Evolutionary conservation across 139 green algal species (phyloP).

Genomic region (Micromonas pusilla): DNA sequence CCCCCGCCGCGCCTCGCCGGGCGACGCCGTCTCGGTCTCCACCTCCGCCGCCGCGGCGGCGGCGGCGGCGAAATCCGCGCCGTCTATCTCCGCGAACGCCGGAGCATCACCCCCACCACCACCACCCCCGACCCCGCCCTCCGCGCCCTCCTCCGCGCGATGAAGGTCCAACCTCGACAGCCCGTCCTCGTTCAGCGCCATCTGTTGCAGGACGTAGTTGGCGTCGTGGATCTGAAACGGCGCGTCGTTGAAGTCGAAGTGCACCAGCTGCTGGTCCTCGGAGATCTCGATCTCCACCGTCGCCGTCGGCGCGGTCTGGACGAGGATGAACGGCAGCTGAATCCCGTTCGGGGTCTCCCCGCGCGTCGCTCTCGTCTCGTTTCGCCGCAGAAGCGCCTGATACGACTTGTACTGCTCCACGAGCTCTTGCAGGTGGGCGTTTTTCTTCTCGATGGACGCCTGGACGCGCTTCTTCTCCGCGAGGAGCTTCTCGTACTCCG

Average conservation of each 20-base stretch:
- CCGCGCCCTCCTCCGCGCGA: no score
- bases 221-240: conserved; percentile 80
- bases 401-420: conserved; percentile 58
- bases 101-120: no score
- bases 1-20: no score
- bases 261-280: conserved; percentile 65
- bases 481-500: background rate
- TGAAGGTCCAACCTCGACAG: background rate
- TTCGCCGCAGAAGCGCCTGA: conserved; percentile 18
- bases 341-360: conserved; percentile 31
- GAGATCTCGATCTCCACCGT: conserved; percentile 80
- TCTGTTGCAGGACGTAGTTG: conserved; percentile 55
- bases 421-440: conserved; percentile 49
- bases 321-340: conserved; percentile 83
- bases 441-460: conserved; percentile 35
- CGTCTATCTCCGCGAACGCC: no score
- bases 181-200: background rate
- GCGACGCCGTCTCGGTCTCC: background rate
- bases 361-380: background rate
- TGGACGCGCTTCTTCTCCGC: background rate
- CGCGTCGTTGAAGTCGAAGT: conserved; percentile 72
- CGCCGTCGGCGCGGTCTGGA: conserved; percentile 67
- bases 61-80: no score
- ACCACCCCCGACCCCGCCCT: no score
- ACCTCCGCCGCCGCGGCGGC: no score